These are phyloP conservation scores for Lathyrus tuberosus DNA, from an alignment of 306 rosid genomes.

Conservation along the genomic window DNA sequence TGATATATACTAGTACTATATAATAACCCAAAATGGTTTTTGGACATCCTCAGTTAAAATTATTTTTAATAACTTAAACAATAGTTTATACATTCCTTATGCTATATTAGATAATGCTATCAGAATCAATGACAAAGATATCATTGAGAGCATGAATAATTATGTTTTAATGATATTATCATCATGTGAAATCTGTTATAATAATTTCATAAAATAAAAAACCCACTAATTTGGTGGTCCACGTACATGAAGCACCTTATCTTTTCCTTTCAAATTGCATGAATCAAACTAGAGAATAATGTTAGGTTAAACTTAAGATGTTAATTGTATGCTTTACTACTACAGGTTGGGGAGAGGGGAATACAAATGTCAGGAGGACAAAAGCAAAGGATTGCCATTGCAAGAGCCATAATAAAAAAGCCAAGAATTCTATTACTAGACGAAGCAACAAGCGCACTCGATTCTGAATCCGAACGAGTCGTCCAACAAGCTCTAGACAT, in stretches of 20 bases:
- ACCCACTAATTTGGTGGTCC: conserved; percentile 34
- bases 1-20: too few species aligned
- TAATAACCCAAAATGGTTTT: too few species aligned
- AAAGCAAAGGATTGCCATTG: conserved; percentile 89
- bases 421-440: conserved; percentile 75
- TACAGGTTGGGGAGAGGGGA: conserved; percentile 88
- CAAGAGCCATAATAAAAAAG: conserved; percentile 75
- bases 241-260: conserved; percentile 20
- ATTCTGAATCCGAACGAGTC: conserved; percentile 73
- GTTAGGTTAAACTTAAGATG: not conserved
- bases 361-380: conserved; percentile 96
- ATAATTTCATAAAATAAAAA: conserved; percentile 15
- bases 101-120: not conserved
- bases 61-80: too few species aligned
- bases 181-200: conserved; percentile 8
- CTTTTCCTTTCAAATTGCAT: conserved; percentile 6
- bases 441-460: conserved; percentile 92
- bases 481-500: conserved; percentile 90
- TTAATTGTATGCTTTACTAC: not conserved
- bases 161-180: not conserved
- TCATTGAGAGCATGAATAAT: too few species aligned
- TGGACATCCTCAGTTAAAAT: too few species aligned
- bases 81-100: too few species aligned
- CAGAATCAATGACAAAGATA: not conserved
- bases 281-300: not conserved